Conservation (phyloP, 2,329 filamentous ascomycete species). For the Colletotrichum plurivorum region DNA sequence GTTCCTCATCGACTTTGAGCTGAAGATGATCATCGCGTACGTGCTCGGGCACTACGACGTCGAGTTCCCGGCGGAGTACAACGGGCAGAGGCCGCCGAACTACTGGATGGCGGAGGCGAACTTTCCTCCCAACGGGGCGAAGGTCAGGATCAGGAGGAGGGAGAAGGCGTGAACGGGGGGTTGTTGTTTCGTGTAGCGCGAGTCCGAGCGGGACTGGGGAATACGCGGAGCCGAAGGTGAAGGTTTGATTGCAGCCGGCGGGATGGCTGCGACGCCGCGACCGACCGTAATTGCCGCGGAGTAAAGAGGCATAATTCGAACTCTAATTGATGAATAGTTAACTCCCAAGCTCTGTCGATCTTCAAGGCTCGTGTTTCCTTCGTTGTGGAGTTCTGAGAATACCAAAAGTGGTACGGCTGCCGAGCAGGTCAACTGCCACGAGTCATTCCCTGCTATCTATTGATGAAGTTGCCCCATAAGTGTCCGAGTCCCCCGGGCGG, state of each 20-base stretch:
- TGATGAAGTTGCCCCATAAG: no score
- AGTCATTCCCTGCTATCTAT: no score
- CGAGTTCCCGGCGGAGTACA: conserved; percentile 37
- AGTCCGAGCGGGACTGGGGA: background rate
- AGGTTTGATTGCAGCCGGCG: background rate
- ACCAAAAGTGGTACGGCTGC: no score
- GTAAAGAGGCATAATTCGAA: background rate
- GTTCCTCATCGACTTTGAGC: conserved; percentile 49
- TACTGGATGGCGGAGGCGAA: conserved; percentile 38
- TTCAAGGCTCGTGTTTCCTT: no score
- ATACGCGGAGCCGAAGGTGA: background rate
- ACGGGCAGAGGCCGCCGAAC: conserved; percentile 35
- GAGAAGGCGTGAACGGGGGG: background rate
- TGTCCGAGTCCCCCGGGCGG: no score
- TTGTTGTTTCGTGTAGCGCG: background rate
- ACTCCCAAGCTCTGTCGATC: no score
- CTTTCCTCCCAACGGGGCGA: conserved; percentile 20
- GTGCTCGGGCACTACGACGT: conserved; percentile 37
- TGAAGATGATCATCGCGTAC: conserved; percentile 49
- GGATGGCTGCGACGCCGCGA: background rate
- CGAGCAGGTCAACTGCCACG: no score
- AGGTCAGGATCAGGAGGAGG: conserved; percentile 27
- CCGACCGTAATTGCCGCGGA: background rate
- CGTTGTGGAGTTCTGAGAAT: no score
- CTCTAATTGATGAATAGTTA: no score